Percentiles rank a stretch among this genome's conserved stretches.
These are phyloP conservation scores for Xylaria telfairii DNA, from an alignment of 495 filamentous ascomycete genomes.

Conservation along the genomic window DNA sequence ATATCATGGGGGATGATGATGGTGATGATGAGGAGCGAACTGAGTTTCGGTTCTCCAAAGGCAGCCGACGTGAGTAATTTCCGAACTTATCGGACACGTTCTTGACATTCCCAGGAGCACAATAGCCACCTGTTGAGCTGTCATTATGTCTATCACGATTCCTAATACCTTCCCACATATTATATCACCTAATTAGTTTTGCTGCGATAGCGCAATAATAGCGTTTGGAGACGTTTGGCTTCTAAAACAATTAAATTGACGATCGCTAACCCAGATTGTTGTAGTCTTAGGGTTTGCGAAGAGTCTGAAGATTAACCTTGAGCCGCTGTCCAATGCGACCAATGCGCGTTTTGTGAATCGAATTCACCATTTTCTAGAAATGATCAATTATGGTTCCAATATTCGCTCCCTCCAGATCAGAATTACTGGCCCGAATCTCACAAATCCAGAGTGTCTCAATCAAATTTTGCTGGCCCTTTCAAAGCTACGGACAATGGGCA, in stretches of 20 bases:
- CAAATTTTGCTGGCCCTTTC: slow-evolving; percentile 14
- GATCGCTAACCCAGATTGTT: background rate
- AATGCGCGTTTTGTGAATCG: slow-evolving; percentile 11
- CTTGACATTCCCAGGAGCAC: background rate
- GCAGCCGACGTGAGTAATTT: background rate
- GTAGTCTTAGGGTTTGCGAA: slow-evolving; percentile 5
- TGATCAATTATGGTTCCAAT: slow-evolving; percentile 7
- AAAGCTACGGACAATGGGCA: background rate
- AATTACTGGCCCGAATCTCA: background rate
- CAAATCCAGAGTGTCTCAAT: slow-evolving; percentile 1
- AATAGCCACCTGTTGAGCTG: background rate
- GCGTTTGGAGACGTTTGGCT: background rate
- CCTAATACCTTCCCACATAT: background rate
- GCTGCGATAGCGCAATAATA: background rate
- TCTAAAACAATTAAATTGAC: background rate
- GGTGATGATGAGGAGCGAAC: slow-evolving; percentile 3
- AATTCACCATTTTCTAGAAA: slow-evolving; percentile 5
- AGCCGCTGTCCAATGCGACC: slow-evolving; percentile 2
- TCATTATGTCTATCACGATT: background rate
- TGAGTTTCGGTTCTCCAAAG: slow-evolving; percentile 9
- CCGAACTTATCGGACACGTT: background rate
- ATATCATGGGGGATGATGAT: slow-evolving; percentile 21
- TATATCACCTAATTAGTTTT: background rate
- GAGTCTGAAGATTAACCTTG: slow-evolving; percentile 15
- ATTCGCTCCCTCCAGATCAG: slow-evolving; percentile 20